Evolutionary conservation across 1,139 yeast species (phyloP).

Genomic region (Saccharomyces hybrid): DNA sequence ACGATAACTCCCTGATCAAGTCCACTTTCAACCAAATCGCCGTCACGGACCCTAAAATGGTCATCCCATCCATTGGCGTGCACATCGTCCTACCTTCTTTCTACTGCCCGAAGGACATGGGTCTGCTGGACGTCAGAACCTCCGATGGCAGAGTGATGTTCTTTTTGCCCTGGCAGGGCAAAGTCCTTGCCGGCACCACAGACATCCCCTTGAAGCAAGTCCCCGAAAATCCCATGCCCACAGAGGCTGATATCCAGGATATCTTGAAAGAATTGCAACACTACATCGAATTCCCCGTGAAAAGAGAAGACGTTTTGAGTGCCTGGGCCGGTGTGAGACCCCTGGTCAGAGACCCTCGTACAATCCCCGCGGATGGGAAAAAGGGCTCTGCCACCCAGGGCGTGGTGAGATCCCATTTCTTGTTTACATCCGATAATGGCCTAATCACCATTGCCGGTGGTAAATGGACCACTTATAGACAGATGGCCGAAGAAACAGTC

Average conservation of each 20-base stretch:
- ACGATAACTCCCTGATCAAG: constrained; percentile 11
- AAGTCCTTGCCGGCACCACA: constrained; percentile 93
- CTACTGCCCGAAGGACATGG: constrained; percentile 84
- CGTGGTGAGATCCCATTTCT: constrained; percentile 82
- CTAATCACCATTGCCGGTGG: constrained; percentile 92
- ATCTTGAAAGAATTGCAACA: constrained; percentile 82
- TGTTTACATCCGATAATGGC: constrained; percentile 64
- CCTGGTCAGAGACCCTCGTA: constrained; percentile 78
- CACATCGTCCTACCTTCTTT: constrained; percentile 67
- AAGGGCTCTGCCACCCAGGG: constrained; percentile 58
- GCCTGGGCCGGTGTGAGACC: constrained; percentile 99
- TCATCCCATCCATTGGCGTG: constrained; percentile 87
- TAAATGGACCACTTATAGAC: constrained; percentile 97
- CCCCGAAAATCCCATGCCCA: constrained; percentile 77
- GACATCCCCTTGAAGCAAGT: constrained; percentile 73
- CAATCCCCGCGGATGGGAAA: constrained; percentile 38
- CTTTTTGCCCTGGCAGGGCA: constrained; percentile 97
- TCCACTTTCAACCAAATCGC: constrained; percentile 21
- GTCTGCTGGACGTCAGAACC: constrained; percentile 85
- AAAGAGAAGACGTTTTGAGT: constrained; percentile 76
- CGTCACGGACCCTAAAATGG: constrained; percentile 53
- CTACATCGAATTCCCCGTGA: constrained; percentile 81
- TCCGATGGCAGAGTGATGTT: constrained; percentile 96
- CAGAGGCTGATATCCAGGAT: constrained; percentile 85
- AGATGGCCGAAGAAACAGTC: constrained; percentile 94